Evolutionary conservation across 371 early-diverging fungal genomes (phyloP).

Genomic region (Paraphysoderma sedebokerense): DNA sequence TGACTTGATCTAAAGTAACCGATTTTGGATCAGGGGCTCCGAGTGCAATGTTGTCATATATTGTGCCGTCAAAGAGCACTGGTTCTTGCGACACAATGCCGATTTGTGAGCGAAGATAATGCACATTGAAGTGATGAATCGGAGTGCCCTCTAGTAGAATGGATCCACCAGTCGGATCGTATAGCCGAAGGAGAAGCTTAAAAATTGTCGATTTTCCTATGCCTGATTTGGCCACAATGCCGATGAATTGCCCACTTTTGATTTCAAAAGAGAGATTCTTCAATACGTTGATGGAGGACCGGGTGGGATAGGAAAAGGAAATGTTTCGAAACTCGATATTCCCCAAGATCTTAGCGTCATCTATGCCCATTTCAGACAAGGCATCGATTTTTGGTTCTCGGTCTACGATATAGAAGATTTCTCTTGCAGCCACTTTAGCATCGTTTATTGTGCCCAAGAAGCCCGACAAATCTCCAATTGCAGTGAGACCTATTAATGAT

Average conservation of each 20-base stretch:
- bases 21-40: conserved; percentile 27
- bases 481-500: too few species aligned
- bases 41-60: conserved; percentile 60
- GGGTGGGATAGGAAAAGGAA: conserved; percentile 9
- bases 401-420: neutral
- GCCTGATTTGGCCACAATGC: conserved; percentile 29
- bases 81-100: conserved; percentile 40
- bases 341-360: neutral
- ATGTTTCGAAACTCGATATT: conserved; percentile 18
- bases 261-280: conserved; percentile 5
- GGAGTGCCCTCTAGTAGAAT: conserved; percentile 19
- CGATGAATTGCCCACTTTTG: conserved; percentile 25
- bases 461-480: too few species aligned
- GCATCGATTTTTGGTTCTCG: conserved; percentile 11
- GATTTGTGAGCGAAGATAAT: conserved; percentile 8
- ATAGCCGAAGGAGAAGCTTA: conserved; percentile 28
- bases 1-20: conserved; percentile 27
- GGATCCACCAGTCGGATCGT: conserved; percentile 13
- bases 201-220: conserved; percentile 27
- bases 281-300: conserved; percentile 7
- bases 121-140: conserved; percentile 16
- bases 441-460: too few species aligned
- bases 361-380: conserved; percentile 13
- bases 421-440: too few species aligned
- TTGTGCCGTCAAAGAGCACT: conserved; percentile 58